Percentiles rank a stretch among this genome's conserved stretches.
Conservation (phyloP, 176 grass and related monocot genomes). For the Raddia guianensis region DNA sequence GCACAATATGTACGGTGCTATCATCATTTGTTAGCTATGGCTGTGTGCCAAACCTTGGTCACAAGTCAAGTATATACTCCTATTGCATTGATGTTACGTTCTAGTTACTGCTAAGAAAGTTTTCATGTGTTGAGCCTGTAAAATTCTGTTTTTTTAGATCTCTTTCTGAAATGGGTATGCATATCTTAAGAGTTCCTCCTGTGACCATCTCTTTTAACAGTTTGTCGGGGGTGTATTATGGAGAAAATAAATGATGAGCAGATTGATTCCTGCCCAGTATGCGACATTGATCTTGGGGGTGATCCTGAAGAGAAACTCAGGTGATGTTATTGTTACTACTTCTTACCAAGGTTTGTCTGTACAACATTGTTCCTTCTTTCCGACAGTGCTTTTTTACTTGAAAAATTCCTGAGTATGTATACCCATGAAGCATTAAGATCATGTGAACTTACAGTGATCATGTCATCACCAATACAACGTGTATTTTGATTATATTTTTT, state of each 20-base stretch:
- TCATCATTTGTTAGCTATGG: not conserved
- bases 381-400: constrained; percentile 17
- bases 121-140: not conserved
- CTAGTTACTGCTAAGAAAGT: not conserved
- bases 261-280: constrained; percentile 72
- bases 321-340: constrained; percentile 36
- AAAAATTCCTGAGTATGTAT: not conserved
- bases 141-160: constrained; percentile 16
- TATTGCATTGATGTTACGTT: not conserved
- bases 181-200: constrained; percentile 33
- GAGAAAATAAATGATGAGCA: constrained; percentile 83
- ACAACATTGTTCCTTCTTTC: constrained; percentile 4
- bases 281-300: constrained; percentile 70
- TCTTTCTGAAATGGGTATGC: constrained; percentile 16
- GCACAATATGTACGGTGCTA: not conserved
- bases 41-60: not conserved
- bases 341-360: constrained; percentile 11
- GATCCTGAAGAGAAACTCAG: constrained; percentile 88
- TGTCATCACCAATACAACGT: not conserved
- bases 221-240: constrained; percentile 91
- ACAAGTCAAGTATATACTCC: not conserved
- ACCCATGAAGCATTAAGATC: not conserved
- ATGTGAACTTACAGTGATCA: constrained; percentile 1
- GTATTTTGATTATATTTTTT: not conserved
- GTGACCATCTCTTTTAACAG: constrained; percentile 49